Base-by-base conservation (phyloP, 192 early-diverging fungal genomes). In the Coemansia sp. region DNA sequence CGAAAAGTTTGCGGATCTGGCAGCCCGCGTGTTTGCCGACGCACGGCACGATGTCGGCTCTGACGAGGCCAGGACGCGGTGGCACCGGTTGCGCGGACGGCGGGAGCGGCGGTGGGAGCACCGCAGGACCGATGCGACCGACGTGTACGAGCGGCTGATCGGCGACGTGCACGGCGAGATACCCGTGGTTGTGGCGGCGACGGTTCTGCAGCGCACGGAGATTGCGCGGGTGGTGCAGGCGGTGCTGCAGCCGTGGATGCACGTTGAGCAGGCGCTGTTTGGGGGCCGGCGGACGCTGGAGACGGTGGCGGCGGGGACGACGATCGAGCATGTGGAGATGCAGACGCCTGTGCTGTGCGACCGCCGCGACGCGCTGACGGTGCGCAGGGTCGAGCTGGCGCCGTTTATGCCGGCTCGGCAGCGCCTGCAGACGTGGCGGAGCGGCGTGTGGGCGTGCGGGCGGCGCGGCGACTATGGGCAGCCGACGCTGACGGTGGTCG, bases 341-440 rank as follows among this genome's bases (percentile, higher is more conserved):
- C 65, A 58, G 10, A 55, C 45, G 22, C 77, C 77, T 7, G 46
- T 64, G 65, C 60, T 80, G 27, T 70, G 65, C 55, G 68, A 47
- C 23, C 23, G 22, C 24, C 70, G 77, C 28, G 77, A 80, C 30
- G 68, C 68, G 25, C 68, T 80, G 60, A 71, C 67, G 0, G 77
- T 80, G 23, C 34, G 48, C 1, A 35, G 53, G 0, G 24, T 32
- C 18, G 61, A 67, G 62, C 57, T 53, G 36, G 67, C 42, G 22
- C 39, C 71, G 28, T 72, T 63, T 46, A 27, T 71, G 57, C 65
- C 74, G 0, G 32, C 61, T 16, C 74, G 74, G 9, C 65, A 64
- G 69, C 69, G 69, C 4, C 45, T 77, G 65, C 64, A 62, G 58
- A 68, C 64, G 56, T 77, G 69, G 74, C 58, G 58, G 62, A 42